Base-by-base conservation (phyloP, 2,329 filamentous ascomycete species). In the Cercospora zeae-maydis region DNA sequence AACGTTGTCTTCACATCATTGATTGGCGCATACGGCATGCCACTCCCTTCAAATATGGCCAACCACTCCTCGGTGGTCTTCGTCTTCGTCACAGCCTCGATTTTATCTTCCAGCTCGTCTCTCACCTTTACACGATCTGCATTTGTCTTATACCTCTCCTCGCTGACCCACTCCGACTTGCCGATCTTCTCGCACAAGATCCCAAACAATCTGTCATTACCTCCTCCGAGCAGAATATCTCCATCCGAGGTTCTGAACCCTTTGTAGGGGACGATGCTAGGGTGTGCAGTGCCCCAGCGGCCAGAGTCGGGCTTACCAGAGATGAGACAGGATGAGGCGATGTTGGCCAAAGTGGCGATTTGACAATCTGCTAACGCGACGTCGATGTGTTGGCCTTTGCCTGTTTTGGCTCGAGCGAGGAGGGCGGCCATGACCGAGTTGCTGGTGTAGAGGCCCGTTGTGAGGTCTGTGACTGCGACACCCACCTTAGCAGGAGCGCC, bases 341-440 rank as follows among this genome's bases (percentile, higher is more conserved):
- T 92, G 74, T 98, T 99, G n/a, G 92, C 87, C 49, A 99, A 79
- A 0, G 93, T 97, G 0, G 93, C 95, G 16, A 95, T 93, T 74
- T 99, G 95, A 72, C 93, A 97, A 75, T 99, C 95, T 67, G 92
- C 96, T 63, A 99, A 79, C 0, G 91, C 87, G 19, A 95, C 89
- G 75, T 99, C 95, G 64, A 99, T 91, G 73, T 96, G 91, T 78
- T 98, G 95, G 0, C 95, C 95, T 71, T 83, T 86, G 4, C 91
- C 90, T 0, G 89, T 92, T 70, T 82, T 88, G 3, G 79, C 86
- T 9, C 93, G 84, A 0, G 85, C 84, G n/a, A 98, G 80, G 16
- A 99, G 81, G 1, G 93, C 92, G 0, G 95, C 95, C 89, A 98
- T 93, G 73, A 99, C 92, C 62, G 91, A 89, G 77, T 98, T 98